Percentiles rank a stretch among this genome's conserved stretches.
Evolutionary conservation across 257 asterid genomes (phyloP).

Genomic region (Capsicum chinense): DNA sequence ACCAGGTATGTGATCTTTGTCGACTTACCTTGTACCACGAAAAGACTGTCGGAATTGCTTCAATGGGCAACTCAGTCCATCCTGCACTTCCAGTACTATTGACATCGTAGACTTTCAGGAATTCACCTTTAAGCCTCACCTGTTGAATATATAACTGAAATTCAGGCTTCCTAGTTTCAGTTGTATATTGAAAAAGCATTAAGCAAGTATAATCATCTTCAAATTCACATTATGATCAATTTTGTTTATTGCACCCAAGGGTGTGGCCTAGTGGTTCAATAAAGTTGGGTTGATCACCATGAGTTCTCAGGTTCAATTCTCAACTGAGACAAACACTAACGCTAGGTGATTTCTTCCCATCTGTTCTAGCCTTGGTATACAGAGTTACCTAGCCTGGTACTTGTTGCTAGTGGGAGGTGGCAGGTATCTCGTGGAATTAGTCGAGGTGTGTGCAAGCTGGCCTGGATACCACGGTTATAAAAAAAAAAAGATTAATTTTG

Average conservation of each 20-base stretch:
- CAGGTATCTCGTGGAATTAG: too few species aligned
- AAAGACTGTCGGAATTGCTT: slow-evolving; percentile 58
- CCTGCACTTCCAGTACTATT: slow-evolving; percentile 44
- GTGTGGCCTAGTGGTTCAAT: too few species aligned
- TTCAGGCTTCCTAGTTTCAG: slow-evolving; percentile 9
- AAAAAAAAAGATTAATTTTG: too few species aligned
- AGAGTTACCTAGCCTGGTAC: too few species aligned
- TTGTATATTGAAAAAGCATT: not conserved
- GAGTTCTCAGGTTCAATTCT: too few species aligned
- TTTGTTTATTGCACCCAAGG: not conserved
- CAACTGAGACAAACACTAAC: too few species aligned
- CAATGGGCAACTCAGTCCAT: slow-evolving; percentile 64
- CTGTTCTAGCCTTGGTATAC: too few species aligned
- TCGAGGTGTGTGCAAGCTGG: too few species aligned
- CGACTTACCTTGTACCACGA: slow-evolving; percentile 81
- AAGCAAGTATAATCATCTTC: not conserved
- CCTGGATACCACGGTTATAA: too few species aligned
- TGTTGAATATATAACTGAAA: slow-evolving; percentile 38
- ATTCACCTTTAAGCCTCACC: slow-evolving; percentile 87
- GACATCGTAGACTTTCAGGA: slow-evolving; percentile 47
- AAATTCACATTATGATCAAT: not conserved
- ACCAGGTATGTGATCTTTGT: not conserved
- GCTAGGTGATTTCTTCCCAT: too few species aligned
- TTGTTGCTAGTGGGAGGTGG: too few species aligned
- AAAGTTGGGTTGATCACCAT: too few species aligned